A percentile compares a stretch with the other conserved stretches of the same genome.
These are phyloP conservation scores for Gynochthodes officinalis DNA, from an alignment of 257 asterid species.

Conservation along the genomic window DNA sequence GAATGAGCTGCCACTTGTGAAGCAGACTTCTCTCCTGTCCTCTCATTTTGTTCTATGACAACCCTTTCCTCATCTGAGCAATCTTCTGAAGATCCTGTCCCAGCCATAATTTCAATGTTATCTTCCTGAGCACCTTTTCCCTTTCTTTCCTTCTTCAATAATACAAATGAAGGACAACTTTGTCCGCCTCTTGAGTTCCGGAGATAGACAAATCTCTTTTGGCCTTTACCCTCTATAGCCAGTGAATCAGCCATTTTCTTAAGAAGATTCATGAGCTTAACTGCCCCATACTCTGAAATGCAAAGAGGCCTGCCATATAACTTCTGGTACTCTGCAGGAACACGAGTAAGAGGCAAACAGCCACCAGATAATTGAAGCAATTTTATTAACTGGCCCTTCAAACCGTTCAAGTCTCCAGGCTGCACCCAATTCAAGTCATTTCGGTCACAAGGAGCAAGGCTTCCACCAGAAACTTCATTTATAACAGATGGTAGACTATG, in stretches of 20 bases:
- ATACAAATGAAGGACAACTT: slow-evolving; percentile 26
- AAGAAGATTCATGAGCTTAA: slow-evolving; percentile 66
- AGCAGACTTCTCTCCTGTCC: slow-evolving; percentile 25
- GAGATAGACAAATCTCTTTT: slow-evolving; percentile 52
- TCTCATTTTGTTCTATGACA: slow-evolving; percentile 29
- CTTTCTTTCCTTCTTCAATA: slow-evolving; percentile 44
- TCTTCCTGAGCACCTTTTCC: slow-evolving; percentile 52
- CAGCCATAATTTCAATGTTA: slow-evolving; percentile 24
- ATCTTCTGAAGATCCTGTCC: slow-evolving; percentile 61
- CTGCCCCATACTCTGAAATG: slow-evolving; percentile 67
- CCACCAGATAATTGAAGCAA: slow-evolving; percentile 77
- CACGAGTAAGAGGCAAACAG: slow-evolving; percentile 52
- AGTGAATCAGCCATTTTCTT: slow-evolving; percentile 69
- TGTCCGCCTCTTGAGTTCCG: slow-evolving; percentile 36
- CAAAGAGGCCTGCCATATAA: slow-evolving; percentile 71
- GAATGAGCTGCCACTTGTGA: slow-evolving; percentile 17
- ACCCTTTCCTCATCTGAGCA: slow-evolving; percentile 57
- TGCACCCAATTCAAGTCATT: slow-evolving; percentile 65
- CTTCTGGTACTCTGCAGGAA: slow-evolving; percentile 73
- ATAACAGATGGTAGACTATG: slow-evolving; percentile 37
- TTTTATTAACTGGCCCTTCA: slow-evolving; percentile 72
- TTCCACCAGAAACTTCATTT: slow-evolving; percentile 41
- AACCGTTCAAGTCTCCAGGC: slow-evolving; percentile 81
- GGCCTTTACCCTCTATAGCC: slow-evolving; percentile 54
- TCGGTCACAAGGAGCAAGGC: slow-evolving; percentile 26